These are phyloP conservation scores for Diaporthe batatas DNA, from an alignment of 2,329 filamentous ascomycete species.

Conservation along the genomic window DNA sequence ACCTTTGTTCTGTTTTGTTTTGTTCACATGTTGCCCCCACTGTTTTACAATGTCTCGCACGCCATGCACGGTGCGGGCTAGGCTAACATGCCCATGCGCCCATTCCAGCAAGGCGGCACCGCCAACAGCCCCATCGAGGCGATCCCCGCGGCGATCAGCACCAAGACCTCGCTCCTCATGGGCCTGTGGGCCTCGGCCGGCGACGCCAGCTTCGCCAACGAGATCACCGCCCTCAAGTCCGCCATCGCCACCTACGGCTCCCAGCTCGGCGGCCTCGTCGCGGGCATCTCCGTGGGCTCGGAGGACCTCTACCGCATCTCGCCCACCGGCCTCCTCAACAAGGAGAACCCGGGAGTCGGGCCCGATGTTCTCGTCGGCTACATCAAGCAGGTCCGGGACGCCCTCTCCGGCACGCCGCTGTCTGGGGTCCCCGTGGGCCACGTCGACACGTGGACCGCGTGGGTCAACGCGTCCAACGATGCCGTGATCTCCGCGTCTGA, in stretches of 20 bases:
- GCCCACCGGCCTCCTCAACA: constrained; percentile 73
- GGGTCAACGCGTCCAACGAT: constrained; percentile 79
- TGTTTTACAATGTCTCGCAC: constrained; percentile 6
- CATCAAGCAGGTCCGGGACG: constrained; percentile 75
- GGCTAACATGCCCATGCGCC: background rate
- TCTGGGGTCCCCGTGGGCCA: constrained; percentile 76
- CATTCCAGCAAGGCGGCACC: constrained; percentile 69
- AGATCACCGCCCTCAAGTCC: constrained; percentile 77
- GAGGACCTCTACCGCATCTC: constrained; percentile 90
- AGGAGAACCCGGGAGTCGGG: constrained; percentile 72
- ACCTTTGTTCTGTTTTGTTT: background rate
- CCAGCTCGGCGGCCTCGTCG: constrained; percentile 75
- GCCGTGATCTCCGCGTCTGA: constrained; percentile 78
- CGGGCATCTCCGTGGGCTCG: constrained; percentile 86
- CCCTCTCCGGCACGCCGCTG: constrained; percentile 73
- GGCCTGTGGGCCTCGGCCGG: constrained; percentile 86
- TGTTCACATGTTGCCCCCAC: background rate
- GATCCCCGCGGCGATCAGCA: constrained; percentile 86
- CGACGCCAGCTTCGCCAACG: constrained; percentile 73
- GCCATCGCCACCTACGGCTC: constrained; percentile 79
- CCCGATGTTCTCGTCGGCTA: constrained; percentile 76
- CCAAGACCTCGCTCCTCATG: constrained; percentile 82
- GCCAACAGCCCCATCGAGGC: constrained; percentile 75
- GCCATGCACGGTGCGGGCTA: constrained; percentile 1
- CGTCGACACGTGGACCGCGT: constrained; percentile 90